Conservation (phyloP, 805 yeast species). For the Metschnikowia corniflorae region DNA sequence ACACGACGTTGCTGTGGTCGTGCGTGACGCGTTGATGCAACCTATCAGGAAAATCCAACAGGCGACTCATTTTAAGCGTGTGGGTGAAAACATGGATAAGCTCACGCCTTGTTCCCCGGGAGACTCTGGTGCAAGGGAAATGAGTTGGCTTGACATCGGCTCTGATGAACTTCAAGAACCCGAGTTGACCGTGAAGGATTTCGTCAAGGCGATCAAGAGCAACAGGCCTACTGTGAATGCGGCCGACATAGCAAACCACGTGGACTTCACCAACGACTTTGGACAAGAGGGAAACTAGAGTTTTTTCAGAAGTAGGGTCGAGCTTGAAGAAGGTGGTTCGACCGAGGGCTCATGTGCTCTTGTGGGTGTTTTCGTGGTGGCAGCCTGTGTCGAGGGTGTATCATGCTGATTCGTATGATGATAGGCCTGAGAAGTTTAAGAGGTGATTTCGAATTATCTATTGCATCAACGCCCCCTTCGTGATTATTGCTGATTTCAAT, state of each 20-base stretch:
- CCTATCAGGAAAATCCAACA: slow-evolving; percentile 93
- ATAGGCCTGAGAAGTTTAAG: too few species aligned
- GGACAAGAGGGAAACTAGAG: slow-evolving; percentile 92
- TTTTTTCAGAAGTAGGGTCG: too few species aligned
- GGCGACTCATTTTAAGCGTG: slow-evolving; percentile 89
- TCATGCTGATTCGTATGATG: too few species aligned
- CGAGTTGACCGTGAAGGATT: slow-evolving; percentile 82
- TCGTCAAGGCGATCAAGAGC: slow-evolving; percentile 84
- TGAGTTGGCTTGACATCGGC: slow-evolving; percentile 90
- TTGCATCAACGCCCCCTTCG: too few species aligned
- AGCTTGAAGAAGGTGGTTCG: too few species aligned
- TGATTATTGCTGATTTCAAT: too few species aligned
- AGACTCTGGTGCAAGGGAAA: slow-evolving; percentile 77
- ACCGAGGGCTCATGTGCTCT: too few species aligned
- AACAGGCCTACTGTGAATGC: slow-evolving; percentile 94
- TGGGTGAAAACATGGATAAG: slow-evolving; percentile 44
- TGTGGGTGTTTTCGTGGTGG: too few species aligned
- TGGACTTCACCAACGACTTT: slow-evolving; percentile 87
- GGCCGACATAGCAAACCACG: slow-evolving; percentile 75
- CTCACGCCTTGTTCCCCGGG: slow-evolving; percentile 97
- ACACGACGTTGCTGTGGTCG: slow-evolving; percentile 94
- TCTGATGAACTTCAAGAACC: slow-evolving; percentile 91
- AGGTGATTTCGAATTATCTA: too few species aligned
- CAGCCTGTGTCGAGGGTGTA: too few species aligned
- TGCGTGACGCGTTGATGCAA: slow-evolving; percentile 96